phyloP scores from a whole-genome alignment of 306 rosid species.

The Senna tora region DNA sequence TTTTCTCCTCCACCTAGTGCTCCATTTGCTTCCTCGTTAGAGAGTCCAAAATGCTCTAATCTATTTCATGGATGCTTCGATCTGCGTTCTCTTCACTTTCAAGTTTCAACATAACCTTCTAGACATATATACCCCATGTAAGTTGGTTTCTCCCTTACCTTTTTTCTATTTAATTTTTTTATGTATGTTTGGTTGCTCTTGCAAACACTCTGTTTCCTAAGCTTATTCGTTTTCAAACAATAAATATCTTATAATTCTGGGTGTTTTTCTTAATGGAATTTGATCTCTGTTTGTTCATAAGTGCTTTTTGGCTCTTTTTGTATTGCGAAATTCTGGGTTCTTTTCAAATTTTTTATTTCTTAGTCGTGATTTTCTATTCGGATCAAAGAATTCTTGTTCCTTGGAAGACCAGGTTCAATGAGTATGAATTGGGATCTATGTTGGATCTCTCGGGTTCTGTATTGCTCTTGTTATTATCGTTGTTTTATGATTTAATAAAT shows the following conservation, averaged over 20 bases:
- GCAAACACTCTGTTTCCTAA: background rate
- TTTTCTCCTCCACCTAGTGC: conserved; percentile 20
- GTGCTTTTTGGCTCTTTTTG: conserved; percentile 29
- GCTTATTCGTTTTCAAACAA: conserved; percentile 26
- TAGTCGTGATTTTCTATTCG: conserved; percentile 33
- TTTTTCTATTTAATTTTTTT: background rate
- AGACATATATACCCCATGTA: conserved; percentile 51
- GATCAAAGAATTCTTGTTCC: conserved; percentile 39
- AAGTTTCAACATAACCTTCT: conserved; percentile 47
- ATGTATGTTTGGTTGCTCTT: background rate
- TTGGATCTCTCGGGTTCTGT: conserved; percentile 71
- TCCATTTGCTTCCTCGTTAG: conserved; percentile 29
- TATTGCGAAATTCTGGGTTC: conserved; percentile 30
- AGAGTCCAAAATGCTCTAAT: conserved; percentile 44
- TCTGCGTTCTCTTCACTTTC: conserved; percentile 56
- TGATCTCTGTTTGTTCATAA: conserved; percentile 26
- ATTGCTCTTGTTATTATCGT: conserved; percentile 43
- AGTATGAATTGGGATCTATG: conserved; percentile 83
- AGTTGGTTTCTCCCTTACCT: conserved; percentile 27
- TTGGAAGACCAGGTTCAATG: conserved; percentile 68
- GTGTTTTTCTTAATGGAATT: conserved; percentile 27
- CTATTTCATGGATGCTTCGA: conserved; percentile 61
- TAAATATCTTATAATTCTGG: conserved; percentile 22
- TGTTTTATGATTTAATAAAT: conserved; percentile 42
- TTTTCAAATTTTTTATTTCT: conserved; percentile 8